Evolutionary conservation across 352 stramenopile genomes (phyloP).

Genomic region (Globisporangium recalcitrans): DNA sequence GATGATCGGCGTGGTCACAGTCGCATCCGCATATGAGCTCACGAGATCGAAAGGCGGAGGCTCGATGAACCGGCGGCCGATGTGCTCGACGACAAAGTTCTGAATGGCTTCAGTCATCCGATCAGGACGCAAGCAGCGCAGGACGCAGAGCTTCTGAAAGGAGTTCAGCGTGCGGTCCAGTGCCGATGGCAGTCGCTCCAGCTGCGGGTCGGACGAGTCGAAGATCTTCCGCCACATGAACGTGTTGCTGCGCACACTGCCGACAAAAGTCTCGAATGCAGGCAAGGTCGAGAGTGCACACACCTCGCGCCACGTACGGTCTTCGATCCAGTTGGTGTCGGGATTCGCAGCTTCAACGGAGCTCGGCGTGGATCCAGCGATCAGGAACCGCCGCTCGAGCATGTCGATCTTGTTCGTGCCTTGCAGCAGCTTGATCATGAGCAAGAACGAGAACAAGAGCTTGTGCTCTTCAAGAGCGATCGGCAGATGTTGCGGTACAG

Average conservation of each 20-base stretch:
- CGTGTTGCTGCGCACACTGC: constrained; percentile 22
- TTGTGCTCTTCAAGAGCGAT: constrained; percentile 93
- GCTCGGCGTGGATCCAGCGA: constrained; percentile 74
- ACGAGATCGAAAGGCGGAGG: constrained; percentile 78
- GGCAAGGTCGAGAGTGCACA: constrained; percentile 34
- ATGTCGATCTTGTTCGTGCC: constrained; percentile 74
- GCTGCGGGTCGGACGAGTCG: constrained; percentile 34
- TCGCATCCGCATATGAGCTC: constrained; percentile 81
- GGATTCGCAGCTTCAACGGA: constrained; percentile 24
- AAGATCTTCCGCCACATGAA: constrained; percentile 38
- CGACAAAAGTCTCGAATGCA: constrained; percentile 24
- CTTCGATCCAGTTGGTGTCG: constrained; percentile 31
- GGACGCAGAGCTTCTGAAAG: constrained; percentile 53
- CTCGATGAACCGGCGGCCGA: constrained; percentile 81
- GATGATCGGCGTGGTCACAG: constrained; percentile 84
- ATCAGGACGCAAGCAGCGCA: constrained; percentile 55
- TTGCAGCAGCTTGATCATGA: constrained; percentile 85
- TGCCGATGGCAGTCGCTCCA: constrained; percentile 26
- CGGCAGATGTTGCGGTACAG: constrained; percentile 93
- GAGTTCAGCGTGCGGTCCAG: constrained; percentile 31
- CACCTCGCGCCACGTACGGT: constrained; percentile 35
- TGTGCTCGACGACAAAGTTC: constrained; percentile 75
- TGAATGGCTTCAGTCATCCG: constrained; percentile 72
- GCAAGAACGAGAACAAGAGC: constrained; percentile 90
- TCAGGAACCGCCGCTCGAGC: constrained; percentile 92